Base-by-base conservation (phyloP, 345 rosid genomes). In the Trapa incisa region DNA sequence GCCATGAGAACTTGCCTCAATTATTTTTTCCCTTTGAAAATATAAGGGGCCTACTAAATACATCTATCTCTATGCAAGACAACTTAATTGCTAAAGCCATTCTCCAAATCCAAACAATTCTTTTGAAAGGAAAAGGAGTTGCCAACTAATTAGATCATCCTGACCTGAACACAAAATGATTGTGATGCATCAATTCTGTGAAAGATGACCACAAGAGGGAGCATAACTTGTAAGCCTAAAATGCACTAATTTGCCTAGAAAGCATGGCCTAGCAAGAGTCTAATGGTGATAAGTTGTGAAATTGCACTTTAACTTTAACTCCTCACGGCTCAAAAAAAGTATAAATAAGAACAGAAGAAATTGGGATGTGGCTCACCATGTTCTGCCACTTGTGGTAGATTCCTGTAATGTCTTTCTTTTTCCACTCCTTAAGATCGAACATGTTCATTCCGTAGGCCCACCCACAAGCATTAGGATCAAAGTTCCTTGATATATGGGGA, bases 391-490 rank as follows among this genome's bases (percentile, higher is more conserved):
- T 91, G 71, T 94, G 99, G 78, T 94, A 94, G 67, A 90, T 94
- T 75, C 97, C 99, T 6, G 97, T 94, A 53, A 94, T 94, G 71
- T 94, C 96, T 86, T 82, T 84, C 81, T 69, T 89, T 82, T 91
- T 91, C 99, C 99, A 94, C 74, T 78, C 97, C 66, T 80, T 78
- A 16, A 94, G 83, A 77, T 94, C 99, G 75, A 94, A 94, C 73
- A 94, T 76, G 78, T 94, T 94, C 99, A 94, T 94, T 58, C 99
- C 99, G 68, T 94, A 94, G 5, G 99, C 99, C 99, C 99, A 94
- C 16, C 99, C 99, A 79, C 97, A 94, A 71, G 96, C 99, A 77
- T 91, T 91, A 47, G 99, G 99, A 71, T 94, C 77, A 70, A 94
- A 94, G 78, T 86, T 84, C 65, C 88, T 84, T 0, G 97, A 83